Base-by-base conservation (phyloP, 768 basidiomycete species). In the Boletus edulis region DNA sequence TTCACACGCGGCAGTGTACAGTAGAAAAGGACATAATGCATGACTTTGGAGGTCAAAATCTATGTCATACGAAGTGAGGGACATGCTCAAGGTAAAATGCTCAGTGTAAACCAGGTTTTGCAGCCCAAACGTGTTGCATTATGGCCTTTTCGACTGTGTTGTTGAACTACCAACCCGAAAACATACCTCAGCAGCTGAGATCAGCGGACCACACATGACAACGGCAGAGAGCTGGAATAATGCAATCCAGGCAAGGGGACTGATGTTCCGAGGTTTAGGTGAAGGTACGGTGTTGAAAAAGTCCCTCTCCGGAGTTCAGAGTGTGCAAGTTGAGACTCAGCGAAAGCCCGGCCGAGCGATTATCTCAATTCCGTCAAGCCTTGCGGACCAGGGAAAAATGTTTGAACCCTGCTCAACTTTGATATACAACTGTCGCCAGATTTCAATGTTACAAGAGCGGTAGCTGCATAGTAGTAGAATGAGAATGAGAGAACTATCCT, bases 21-120 rank as follows among this genome's bases (percentile, higher is more conserved):
- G 57, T 67, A 58, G 56, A 64, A 64, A 67, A 64, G 49, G 65
- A 54, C 64, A 67, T 58, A 67, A 65, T 65, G 64, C 64, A 65
- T 24, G 42, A 63, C 61, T 52, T 65, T 61, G 56, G 54, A 55
- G 52, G 35, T 56, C 64, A 55, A 59, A 60, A 57, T 57, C 52
- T 14, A 55, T 56, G 41, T 49, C 32, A 46, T 54, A 42, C 52
- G 22, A 56, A 48, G 47, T 43, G 18, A 52, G 51, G 45, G 38
- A 52, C 51, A 15, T 20, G 32, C 41, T 34, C 40, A 24, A 49
- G 41, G 41, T 38, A 39, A 52, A 29, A 40, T 49, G 52, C 54
- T 62, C 31, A 37, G 51, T 39, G 57, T 24, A 52, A 65, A 39
- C 39, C 15, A 54, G 42, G 46, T 50, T 63, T 63, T 54, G 52